Base-by-base conservation (phyloP, 75 land plant genomes). In the Ceratopteris richardii region DNA sequence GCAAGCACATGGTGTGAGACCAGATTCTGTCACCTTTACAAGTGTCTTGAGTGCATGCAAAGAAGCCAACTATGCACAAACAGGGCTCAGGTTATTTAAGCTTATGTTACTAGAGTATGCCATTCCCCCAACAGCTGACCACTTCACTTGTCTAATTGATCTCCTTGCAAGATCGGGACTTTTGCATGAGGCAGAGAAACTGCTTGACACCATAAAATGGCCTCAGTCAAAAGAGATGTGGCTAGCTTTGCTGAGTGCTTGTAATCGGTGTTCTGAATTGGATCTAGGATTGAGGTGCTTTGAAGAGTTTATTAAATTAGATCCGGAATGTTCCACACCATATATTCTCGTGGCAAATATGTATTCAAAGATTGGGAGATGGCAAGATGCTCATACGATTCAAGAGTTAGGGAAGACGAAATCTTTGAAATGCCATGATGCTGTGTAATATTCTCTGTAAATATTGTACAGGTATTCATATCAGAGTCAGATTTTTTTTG, bases 181-280 rank as follows among this genome's bases (percentile, higher is more conserved):
- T 30, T 40, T 73, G 23, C 41, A 56, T n/a, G 69, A 73, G 22
- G 61, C 69, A 1, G 44, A 60, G 51, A 61, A 60, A 11, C 56
- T 73, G 26, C 54, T 73, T 30, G 44, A 33, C 16, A 44, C 42
- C 1, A 66, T 66, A 64, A 57, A 37, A 61, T 12, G 58, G 3
- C 51, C 59, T 25, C 76, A 66, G 0, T 61, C 60, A 46, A 51
- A n/a, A 27, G 55, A 51, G 24, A 54, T 62, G 47, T 66, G 76
- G 76, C 58, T 62, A 9, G 55, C 76, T 31, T 57, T 73, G 29
- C 29, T 73, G 29, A 60, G 69, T 48, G 76, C 69, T 56, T 73
- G 69, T 31, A 73, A 66, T 31, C 55, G 44, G n/a, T 58, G 63
- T 28, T 27, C 20, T 1, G 62, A 72, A 51, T 12, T 26, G 9